Percentiles rank a stretch among this genome's conserved stretches.
Conservation (phyloP, 1,139 yeast species). For the Pichia sp. region DNA sequence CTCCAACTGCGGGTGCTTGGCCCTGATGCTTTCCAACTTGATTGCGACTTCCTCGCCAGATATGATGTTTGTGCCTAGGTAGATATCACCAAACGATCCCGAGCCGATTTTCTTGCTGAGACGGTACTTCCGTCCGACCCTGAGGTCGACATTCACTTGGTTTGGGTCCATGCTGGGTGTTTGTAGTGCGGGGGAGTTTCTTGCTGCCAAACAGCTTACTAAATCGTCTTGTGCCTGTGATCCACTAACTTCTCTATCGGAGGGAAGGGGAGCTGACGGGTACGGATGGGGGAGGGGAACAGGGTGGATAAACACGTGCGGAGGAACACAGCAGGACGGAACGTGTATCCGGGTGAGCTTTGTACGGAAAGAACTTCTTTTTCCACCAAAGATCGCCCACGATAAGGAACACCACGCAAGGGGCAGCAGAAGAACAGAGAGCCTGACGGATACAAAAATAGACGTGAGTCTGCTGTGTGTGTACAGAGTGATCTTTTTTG, state of each 20-base stretch:
- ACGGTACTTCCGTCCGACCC: conserved; percentile 93
- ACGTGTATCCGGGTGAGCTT: no score
- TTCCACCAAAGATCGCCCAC: no score
- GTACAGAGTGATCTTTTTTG: not conserved
- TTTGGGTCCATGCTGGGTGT: conserved; percentile 15
- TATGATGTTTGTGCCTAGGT: conserved; percentile 80
- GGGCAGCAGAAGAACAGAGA: not conserved
- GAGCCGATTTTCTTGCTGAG: conserved; percentile 96
- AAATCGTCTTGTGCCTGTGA: no score
- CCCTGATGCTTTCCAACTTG: conserved; percentile 82
- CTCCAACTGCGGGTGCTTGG: conserved; percentile 95
- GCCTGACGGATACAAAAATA: not conserved
- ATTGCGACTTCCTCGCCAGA: conserved; percentile 98
- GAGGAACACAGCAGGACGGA: no score
- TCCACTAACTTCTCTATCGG: no score
- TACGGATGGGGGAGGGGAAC: not conserved
- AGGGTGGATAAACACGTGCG: not conserved
- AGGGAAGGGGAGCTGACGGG: not conserved
- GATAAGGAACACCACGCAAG: no score
- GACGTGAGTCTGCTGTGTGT: not conserved
- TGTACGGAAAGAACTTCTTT: not conserved
- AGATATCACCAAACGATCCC: conserved; percentile 96
- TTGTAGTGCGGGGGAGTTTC: not conserved
- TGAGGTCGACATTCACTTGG: conserved; percentile 37
- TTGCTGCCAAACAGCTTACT: no score